A percentile compares a stretch with the other conserved stretches of the same genome.
Conservation (phyloP, 2,329 filamentous ascomycete species). For the Fusarium piperis region DNA sequence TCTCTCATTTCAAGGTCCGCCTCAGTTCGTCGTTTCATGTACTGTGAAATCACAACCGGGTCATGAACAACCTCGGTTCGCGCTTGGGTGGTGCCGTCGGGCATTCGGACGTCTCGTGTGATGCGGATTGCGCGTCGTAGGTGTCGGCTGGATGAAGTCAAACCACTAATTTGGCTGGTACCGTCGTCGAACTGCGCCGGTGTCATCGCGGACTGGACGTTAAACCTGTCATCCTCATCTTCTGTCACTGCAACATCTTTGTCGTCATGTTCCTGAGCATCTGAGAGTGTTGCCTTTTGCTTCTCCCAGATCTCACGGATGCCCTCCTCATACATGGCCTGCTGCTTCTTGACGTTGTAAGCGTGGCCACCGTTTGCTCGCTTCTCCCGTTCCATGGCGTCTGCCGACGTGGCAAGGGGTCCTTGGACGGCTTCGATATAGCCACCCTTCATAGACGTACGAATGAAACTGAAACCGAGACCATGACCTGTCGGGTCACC, state of each 20-base stretch:
- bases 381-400: slow-evolving; percentile 87
- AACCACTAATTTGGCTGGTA: slow-evolving; percentile 78
- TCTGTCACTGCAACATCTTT: slow-evolving; percentile 67
- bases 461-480: slow-evolving; percentile 95
- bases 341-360: slow-evolving; percentile 96
- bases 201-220: slow-evolving; percentile 75
- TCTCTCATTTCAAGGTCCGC: slow-evolving; percentile 77
- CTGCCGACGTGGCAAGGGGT: slow-evolving; percentile 74
- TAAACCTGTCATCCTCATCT: slow-evolving; percentile 74
- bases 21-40: slow-evolving; percentile 80
- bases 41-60: slow-evolving; percentile 87
- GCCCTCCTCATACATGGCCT: slow-evolving; percentile 89
- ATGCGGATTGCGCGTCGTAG: slow-evolving; percentile 78
- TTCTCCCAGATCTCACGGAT: slow-evolving; percentile 93
- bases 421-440: slow-evolving; percentile 84
- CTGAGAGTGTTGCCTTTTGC: slow-evolving; percentile 81
- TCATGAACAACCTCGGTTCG: slow-evolving; percentile 79
- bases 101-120: slow-evolving; percentile 65
- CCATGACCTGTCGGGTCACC: slow-evolving; percentile 95
- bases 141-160: slow-evolving; percentile 71
- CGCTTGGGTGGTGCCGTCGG: slow-evolving; percentile 64
- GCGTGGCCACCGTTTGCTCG: slow-evolving; percentile 93
- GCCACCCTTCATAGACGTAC: slow-evolving; percentile 98
- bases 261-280: slow-evolving; percentile 74
- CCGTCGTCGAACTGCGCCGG: slow-evolving; percentile 80